These are phyloP conservation scores for Neocallimastix lanati DNA, from an alignment of 192 early-diverging fungal species.

Conservation along the genomic window DNA sequence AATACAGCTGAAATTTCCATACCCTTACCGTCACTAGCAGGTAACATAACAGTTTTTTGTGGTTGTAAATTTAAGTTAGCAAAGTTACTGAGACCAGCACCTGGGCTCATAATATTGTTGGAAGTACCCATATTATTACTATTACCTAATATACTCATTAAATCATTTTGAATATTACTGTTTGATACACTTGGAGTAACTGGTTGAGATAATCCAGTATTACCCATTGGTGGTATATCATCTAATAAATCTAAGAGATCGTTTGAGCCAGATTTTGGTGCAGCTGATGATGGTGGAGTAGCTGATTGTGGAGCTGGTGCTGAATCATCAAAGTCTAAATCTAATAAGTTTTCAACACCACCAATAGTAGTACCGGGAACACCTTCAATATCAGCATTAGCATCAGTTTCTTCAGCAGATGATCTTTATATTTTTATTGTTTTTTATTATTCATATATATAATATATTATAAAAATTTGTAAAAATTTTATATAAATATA, in stretches of 20 bases:
- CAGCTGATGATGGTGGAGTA: not conserved
- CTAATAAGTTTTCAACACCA: not conserved
- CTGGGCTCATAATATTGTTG: not conserved
- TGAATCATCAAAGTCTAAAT: not conserved
- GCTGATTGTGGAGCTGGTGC: not conserved
- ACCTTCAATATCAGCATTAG: not conserved
- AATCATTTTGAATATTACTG: conserved; percentile 21
- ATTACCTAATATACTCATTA: too few species aligned
- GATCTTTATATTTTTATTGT: not conserved
- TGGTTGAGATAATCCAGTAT: conserved; percentile 17
- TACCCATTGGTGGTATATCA: not conserved
- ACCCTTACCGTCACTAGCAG: conserved; percentile 22
- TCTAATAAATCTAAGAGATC: too few species aligned
- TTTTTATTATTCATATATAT: too few species aligned
- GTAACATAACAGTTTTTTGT: conserved; percentile 15
- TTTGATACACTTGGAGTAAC: conserved; percentile 1
- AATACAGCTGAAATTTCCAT: conserved; percentile 25
- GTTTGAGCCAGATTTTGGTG: not conserved
- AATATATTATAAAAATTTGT: too few species aligned
- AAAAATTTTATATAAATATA: too few species aligned
- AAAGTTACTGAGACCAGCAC: not conserved
- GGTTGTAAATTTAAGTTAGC: conserved; percentile 20
- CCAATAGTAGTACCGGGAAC: not conserved
- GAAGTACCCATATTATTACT: not conserved
- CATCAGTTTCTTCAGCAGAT: not conserved